phyloP scores from a whole-genome alignment of 495 filamentous ascomycete genomes.

The Trichoderma virens region DNA sequence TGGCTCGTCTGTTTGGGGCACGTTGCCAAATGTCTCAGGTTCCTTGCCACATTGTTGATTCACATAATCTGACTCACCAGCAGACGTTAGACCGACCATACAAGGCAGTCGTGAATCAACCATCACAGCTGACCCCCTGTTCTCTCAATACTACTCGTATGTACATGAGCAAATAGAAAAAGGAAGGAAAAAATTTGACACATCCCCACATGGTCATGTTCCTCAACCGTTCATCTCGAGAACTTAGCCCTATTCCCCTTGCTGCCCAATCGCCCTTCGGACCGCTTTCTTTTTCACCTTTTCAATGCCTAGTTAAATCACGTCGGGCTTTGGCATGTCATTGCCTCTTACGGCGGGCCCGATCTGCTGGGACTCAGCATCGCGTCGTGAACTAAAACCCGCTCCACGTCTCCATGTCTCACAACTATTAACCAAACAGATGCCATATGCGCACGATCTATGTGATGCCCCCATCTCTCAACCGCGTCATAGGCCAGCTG shows the following conservation, averaged over 20 bases:
- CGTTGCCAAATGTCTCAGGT: too few relatives aligned
- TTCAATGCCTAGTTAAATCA: neutral
- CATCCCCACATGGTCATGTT: neutral
- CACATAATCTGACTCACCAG: too few relatives aligned
- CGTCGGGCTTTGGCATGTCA: too few relatives aligned
- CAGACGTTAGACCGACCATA: too few relatives aligned
- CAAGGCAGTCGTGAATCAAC: too few relatives aligned
- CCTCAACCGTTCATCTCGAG: neutral
- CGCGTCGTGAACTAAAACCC: neutral
- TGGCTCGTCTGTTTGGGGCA: too few relatives aligned
- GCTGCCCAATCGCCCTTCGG: neutral
- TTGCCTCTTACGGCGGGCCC: conserved; percentile 2
- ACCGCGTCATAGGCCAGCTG: too few relatives aligned
- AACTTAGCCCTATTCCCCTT: neutral
- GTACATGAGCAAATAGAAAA: neutral
- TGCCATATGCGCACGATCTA: too few relatives aligned
- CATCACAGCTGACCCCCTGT: too few relatives aligned
- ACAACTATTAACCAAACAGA: too few relatives aligned
- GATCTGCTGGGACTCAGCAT: neutral
- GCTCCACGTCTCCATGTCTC: neutral
- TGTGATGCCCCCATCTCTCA: neutral
- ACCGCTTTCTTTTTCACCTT: neutral
- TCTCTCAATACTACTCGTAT: neutral
- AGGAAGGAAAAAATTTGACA: neutral
- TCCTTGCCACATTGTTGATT: too few relatives aligned